Conservation (phyloP, 2,329 filamentous ascomycete species). For the Cordyceps farinosa region DNA sequence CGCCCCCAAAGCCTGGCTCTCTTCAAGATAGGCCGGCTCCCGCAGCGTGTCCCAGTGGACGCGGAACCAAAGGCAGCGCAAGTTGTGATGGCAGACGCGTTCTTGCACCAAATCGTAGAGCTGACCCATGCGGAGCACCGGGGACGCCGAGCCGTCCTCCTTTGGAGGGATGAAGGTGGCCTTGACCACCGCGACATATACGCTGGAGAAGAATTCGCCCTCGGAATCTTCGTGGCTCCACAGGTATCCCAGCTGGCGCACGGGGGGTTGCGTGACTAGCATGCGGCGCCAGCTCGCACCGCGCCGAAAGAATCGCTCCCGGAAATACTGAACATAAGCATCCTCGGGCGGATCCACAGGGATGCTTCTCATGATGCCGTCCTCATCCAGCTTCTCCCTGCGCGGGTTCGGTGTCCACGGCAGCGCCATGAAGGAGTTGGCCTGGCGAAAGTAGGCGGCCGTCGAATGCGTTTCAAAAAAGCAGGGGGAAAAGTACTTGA, state of each 20-base stretch:
- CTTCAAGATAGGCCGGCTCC: background rate
- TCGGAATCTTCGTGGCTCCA: background rate
- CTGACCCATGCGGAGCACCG: background rate
- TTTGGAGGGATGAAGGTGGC: background rate
- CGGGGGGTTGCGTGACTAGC: conserved; percentile 23
- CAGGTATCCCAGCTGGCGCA: background rate
- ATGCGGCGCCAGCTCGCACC: conserved; percentile 25
- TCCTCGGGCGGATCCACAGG: background rate
- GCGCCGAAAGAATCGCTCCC: conserved; percentile 16
- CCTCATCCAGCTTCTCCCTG: background rate
- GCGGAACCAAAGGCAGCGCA: background rate
- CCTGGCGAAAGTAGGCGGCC: background rate
- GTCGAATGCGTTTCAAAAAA: background rate
- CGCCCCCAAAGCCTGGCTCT: background rate
- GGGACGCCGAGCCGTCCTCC: background rate
- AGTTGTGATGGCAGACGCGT: background rate
- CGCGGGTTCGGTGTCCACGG: background rate
- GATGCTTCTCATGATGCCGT: conserved; percentile 2
- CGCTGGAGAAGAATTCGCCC: background rate
- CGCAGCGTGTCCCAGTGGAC: background rate
- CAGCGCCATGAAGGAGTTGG: background rate
- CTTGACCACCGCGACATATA: background rate
- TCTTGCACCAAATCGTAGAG: background rate
- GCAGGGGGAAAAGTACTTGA: background rate
- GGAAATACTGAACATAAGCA: background rate